Base-by-base conservation (phyloP, 495 filamentous ascomycete genomes). In the Penicillium crystallinum region DNA sequence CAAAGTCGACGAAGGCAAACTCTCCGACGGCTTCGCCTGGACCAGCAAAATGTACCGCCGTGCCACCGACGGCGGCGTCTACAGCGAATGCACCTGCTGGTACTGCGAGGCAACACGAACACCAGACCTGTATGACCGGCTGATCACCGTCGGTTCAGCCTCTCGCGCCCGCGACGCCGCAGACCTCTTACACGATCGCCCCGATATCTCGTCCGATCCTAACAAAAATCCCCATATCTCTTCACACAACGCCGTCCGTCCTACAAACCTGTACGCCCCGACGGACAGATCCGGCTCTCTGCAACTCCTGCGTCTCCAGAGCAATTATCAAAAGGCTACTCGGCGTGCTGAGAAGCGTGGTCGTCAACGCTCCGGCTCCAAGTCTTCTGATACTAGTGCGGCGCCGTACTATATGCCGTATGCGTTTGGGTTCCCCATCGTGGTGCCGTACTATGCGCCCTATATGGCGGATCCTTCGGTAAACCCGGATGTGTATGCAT, bases 71-170 rank as follows among this genome's bases (percentile, higher is more conserved):
- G 69, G 72, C 4, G 79, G 83, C 42, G 75, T 86, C 30, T 95
- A 92, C 68, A 85, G 79, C 33, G 85, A 88, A 63, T 95, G 90
- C 56, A 88, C 85, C 1, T 95, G 90, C 67, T 95, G 90, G 89
- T 91, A 89, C 62, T 95, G 90, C 69, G 89, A 92, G 73, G 81
- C 85, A 18, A 81, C 87, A 53, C 84, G 90, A 11, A 79, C 81
- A 31, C 54, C 69, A n/a, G 64, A 70, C 36, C 66, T 79, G 9
- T 81, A 87, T 64, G 54, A 55, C 40, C 80, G 77, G 36, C 31
- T 73, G 30, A 55, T 68, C 54, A 57, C 51, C 23, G 52, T 58
- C 34, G 58, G 52, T 12, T 60, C 58, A 9, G 61, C 71, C 55
- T 55, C 66, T 33, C 61, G 58, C 54, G 64, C 72, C 27, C 59